Evolutionary conservation across 179 eudicot genomes (phyloP), one percentile per base, ranked within the genome.

Genomic region (Sideroxylon spinosum): DNA sequence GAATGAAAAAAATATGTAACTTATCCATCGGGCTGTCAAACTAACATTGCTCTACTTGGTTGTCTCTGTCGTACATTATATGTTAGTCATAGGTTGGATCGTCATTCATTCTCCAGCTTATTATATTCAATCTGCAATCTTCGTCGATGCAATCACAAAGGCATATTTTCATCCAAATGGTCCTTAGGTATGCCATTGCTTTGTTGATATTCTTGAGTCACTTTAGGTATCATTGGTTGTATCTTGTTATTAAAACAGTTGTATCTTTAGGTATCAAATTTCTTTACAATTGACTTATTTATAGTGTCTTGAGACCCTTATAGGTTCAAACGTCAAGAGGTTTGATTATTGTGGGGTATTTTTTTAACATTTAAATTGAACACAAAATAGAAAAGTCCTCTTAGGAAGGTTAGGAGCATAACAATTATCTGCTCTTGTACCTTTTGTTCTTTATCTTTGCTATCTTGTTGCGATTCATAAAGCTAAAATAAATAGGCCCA

Each of bases 91-190:
- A 96, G 99, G 85, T 90, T 74, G 96, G 95, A 81, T 91, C 94
- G 32, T 82, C 92, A 29, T 94, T 83, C 85, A 83, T 85, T 19
- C 98, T 82, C 71, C 98, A 90, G 80, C 93, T 92, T 74, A 82
- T 91, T 82, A 79, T 94, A 46, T 94, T 80, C 77, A 91, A 89
- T 83, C 93, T 92, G 22, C 97, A 88, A 74, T 91, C 82, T 76
- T 81, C 87, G 22, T 88, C 84, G 49, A 78, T 90, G 84, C 97
- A 91, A 82, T 82, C 95, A 20, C 91, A 37, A 97, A 90, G 80
- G 85, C 85, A 13, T 96, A 90, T 85, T 92, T 84, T 80, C 93
- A 91, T 80, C 85, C 93, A n/a, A 92, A 86, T 83, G 96, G 89
- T 69, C 93, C 98, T 44, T 96, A 93, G 95, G 99, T 89, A 79